These are phyloP conservation scores for Penicillium cosmopolitanum DNA, from an alignment of 495 filamentous ascomycete species.

Conservation along the genomic window DNA sequence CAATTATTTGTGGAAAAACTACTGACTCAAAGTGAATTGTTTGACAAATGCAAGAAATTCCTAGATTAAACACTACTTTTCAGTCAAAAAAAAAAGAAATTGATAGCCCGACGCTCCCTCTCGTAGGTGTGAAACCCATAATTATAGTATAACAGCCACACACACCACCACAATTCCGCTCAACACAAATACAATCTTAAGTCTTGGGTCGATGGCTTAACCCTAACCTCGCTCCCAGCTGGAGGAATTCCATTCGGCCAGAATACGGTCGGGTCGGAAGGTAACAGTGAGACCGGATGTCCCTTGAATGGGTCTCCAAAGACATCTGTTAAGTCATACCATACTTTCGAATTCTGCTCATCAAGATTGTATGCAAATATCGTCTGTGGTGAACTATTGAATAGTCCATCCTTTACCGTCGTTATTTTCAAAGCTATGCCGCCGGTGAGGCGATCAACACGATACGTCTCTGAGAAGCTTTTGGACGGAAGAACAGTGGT, in stretches of 20 bases:
- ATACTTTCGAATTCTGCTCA: slow-evolving; percentile 43
- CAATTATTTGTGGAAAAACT: neutral
- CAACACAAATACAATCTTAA: slow-evolving; percentile 42
- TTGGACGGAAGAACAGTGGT: slow-evolving; percentile 25
- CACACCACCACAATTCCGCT: neutral
- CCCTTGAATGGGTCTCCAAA: slow-evolving; percentile 61
- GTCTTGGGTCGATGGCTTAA: slow-evolving; percentile 36
- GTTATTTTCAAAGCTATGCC: slow-evolving; percentile 62
- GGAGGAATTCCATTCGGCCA: slow-evolving; percentile 56
- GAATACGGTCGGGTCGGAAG: slow-evolving; percentile 43
- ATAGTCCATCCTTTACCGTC: slow-evolving; percentile 49
- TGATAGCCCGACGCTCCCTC: neutral
- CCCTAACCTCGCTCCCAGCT: slow-evolving; percentile 52
- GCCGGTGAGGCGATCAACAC: slow-evolving; percentile 48
- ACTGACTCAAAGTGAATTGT: too few species aligned
- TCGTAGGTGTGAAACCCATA: too few species aligned
- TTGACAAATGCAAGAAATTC: neutral
- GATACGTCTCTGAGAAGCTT: slow-evolving; percentile 46
- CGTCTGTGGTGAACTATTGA: slow-evolving; percentile 51
- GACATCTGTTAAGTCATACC: slow-evolving; percentile 62
- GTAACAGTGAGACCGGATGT: slow-evolving; percentile 40
- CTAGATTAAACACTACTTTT: neutral
- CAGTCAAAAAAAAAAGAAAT: neutral
- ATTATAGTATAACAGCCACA: neutral
- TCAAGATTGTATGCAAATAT: slow-evolving; percentile 59